Base-by-base conservation (phyloP, 257 asterid genomes). In the Fraxinus anomala region DNA sequence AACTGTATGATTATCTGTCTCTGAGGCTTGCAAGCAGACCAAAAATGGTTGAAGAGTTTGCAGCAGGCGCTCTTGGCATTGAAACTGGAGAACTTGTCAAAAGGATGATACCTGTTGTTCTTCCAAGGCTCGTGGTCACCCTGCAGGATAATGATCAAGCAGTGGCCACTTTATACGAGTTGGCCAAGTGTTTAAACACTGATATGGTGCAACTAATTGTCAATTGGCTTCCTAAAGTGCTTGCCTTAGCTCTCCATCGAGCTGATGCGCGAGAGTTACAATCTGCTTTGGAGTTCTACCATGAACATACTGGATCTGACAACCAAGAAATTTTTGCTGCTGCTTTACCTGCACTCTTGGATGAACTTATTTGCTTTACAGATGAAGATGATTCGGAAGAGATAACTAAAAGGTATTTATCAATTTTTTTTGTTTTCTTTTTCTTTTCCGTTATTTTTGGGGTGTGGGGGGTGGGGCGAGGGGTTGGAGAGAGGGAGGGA, bases 201-300 rank as follows among this genome's bases (percentile, higher is more conserved):
- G 90, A 89, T 85, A 86, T 88, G 97, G 97, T 90, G 87, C 82
- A 78, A 78, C 85, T 95, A 34, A 83, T 88, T 79, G 89, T 93
- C 80, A 73, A 76, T 83, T 88, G 96, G 97, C 84, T 95, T 78
- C 97, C 97, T 71, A 90, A 93, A 80, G 97, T 95, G 77, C 92
- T 95, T 75, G 97, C 98, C 56, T 95, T 88, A 83, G 92, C 98
- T 83, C 97, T 95, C 77, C 92, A 88, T 88, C 93, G 87, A 88
- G 92, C 94, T 42, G 91, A 89, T 70, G 91, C 87, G 69, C 87
- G 86, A 75, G 85, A 93, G 77, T 77, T 95, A 79, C 82, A 83
- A 56, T 80, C 88, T 86, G 92, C 89, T 51, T 82, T 95, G 85
- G 85, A 86, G 86, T 93, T 93, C 86, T 95, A 90, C 89, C 96